A percentile compares a stretch with the other conserved stretches of the same genome.
phyloP scores from a whole-genome alignment of 495 filamentous ascomycete genomes.

The Thermothielavioides terrestris region DNA sequence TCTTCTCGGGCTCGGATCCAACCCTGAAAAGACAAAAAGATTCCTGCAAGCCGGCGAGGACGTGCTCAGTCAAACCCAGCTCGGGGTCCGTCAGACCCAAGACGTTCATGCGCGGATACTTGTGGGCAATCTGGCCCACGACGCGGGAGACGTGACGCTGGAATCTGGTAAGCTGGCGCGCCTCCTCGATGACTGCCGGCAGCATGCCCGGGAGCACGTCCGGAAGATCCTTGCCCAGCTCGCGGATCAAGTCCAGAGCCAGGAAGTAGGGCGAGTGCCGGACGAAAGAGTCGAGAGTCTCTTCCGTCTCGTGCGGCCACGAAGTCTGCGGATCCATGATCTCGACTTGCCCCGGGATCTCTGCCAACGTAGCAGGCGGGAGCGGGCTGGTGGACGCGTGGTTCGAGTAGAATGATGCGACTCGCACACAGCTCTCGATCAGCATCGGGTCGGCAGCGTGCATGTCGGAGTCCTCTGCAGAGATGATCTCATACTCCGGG shows the following conservation, averaged over 20 bases:
- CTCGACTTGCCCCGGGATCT: background rate
- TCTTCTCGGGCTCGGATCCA: slow-evolving; percentile 13
- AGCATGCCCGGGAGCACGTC: slow-evolving; percentile 21
- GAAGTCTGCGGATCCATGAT: background rate
- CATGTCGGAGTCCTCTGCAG: background rate
- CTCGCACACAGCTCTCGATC: slow-evolving; percentile 30
- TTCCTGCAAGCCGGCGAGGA: slow-evolving; percentile 25
- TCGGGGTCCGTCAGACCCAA: slow-evolving; percentile 27
- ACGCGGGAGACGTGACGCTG: slow-evolving; percentile 30
- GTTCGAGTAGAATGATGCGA: slow-evolving; percentile 27
- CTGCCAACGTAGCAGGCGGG: background rate
- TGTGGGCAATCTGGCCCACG: slow-evolving; percentile 33
- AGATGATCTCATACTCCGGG: slow-evolving; percentile 33
- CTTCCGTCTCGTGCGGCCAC: slow-evolving; percentile 27
- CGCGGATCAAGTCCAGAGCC: slow-evolving; percentile 22
- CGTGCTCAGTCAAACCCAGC: slow-evolving; percentile 20
- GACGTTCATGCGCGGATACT: slow-evolving; percentile 36
- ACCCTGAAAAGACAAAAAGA: slow-evolving; percentile 29
- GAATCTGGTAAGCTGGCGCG: slow-evolving; percentile 21
- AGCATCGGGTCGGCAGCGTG: slow-evolving; percentile 14
- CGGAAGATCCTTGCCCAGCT: slow-evolving; percentile 18
- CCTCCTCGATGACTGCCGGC: slow-evolving; percentile 21
- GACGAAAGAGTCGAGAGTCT: slow-evolving; percentile 26
- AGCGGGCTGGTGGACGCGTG: background rate
- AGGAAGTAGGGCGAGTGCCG: slow-evolving; percentile 23